Percentiles rank a stretch among this genome's conserved stretches.
Evolutionary conservation across 2,329 filamentous ascomycete species (phyloP).

Genomic region (Penicillium thymicola): DNA sequence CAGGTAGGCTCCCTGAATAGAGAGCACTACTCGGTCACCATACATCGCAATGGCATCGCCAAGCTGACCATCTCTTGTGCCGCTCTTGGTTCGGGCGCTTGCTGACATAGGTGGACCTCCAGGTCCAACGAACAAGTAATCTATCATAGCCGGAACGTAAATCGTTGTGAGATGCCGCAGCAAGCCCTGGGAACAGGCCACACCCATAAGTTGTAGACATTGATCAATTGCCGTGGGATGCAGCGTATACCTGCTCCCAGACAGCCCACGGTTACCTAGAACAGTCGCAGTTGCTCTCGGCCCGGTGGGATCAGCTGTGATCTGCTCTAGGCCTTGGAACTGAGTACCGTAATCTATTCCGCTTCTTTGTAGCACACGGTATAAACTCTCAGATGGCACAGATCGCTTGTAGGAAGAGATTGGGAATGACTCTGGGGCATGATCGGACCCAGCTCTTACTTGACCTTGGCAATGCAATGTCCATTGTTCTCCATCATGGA

Average conservation of each 20-base stretch:
- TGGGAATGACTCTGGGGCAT: not conserved
- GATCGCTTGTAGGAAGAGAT: not conserved
- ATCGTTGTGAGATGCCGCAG: not conserved
- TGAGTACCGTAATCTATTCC: slow-evolving; percentile 5
- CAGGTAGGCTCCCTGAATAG: not conserved
- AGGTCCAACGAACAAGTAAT: slow-evolving; percentile 1
- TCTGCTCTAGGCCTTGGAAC: slow-evolving; percentile 1
- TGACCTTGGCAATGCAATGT: slow-evolving; percentile 3
- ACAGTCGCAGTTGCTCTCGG: not conserved
- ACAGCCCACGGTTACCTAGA: not conserved
- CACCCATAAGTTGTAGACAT: slow-evolving; percentile 12
- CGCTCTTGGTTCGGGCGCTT: not conserved
- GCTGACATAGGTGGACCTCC: not conserved
- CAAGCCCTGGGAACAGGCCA: slow-evolving; percentile 7
- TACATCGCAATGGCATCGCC: not conserved
- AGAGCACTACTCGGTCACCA: not conserved
- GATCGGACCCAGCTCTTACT: not conserved
- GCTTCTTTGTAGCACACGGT: not conserved
- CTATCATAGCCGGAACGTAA: slow-evolving; percentile 10
- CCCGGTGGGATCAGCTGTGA: slow-evolving; percentile 1
- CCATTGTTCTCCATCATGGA: slow-evolving; percentile 1
- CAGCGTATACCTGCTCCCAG: slow-evolving; percentile 2
- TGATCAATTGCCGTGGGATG: slow-evolving; percentile 15
- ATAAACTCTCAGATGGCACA: not conserved
- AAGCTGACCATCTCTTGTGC: not conserved